Evolutionary conservation across 805 yeast genomes (phyloP), one percentile per base, ranked within the genome.

Genomic region (Brettanomyces naardenensis): DNA sequence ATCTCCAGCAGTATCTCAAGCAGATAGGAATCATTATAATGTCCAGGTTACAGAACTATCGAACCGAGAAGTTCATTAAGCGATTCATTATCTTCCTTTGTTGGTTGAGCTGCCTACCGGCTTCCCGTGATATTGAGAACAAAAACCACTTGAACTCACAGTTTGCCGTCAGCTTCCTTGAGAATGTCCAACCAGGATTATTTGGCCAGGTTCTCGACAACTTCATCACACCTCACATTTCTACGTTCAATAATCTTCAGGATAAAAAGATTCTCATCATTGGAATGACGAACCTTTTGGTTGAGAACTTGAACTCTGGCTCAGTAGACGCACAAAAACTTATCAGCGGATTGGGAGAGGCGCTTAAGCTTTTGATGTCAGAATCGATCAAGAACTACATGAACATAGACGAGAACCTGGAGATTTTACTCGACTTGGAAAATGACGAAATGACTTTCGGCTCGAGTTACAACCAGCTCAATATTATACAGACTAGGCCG

Each of bases 31-130:
- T 80, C 27, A 64, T 94, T 37, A 59, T 94, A 26, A 64, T 92
- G 46, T 84, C 87, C 46, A 73, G 97, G 48, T 68, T 94, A 48
- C 90, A 88, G 52, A 74, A 69, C 44, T 75, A 88, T 0, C 73
- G 84, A 54, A 87, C 96, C 3, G 95, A 87, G 39, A 81, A 80
- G 55, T 90, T 72, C 55, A 76, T 83, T 20, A 75, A 82, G 46
- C 71, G 80, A 49, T 73, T 90, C 43, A 71, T 82, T 14, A 63
- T 79, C 2, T 84, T 89, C 49, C 51, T 84, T 9, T 69, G 60
- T 32, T 50, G 57, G 13, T 38, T 62, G 10, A 50, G 52, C 33
- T 44, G 46, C 36, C 47, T 50, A 23, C 40, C 52, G 1, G 42
- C 48, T 3, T 38, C 53, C 3, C 50, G 61, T n/a, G 56, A 59